These are phyloP conservation scores for Leccinum variicolor DNA, from an alignment of 768 basidiomycete genomes.

Conservation along the genomic window DNA sequence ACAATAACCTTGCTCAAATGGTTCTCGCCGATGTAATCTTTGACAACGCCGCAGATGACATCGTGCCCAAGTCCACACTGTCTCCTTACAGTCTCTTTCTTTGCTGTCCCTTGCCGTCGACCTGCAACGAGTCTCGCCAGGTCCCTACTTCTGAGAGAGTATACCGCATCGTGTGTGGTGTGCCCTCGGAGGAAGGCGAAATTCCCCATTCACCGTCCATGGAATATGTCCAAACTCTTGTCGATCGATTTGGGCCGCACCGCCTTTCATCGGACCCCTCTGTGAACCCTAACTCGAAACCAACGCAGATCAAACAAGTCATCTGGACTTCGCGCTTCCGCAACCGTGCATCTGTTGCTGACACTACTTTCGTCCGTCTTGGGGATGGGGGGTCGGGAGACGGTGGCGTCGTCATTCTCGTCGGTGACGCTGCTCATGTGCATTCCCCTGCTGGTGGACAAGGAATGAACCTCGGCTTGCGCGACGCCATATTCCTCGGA, in stretches of 20 bases:
- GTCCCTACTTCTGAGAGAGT: no score
- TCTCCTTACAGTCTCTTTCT: no score
- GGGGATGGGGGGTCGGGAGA: slow-evolving; percentile 3
- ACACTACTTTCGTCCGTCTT: slow-evolving; percentile 34
- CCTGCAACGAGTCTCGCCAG: no score
- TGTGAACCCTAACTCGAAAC: slow-evolving; percentile 27
- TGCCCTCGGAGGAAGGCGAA: slow-evolving; percentile 28
- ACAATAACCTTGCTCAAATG: no score
- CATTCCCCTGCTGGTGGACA: slow-evolving; percentile 55
- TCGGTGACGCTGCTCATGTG: slow-evolving; percentile 50
- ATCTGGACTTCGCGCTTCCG: slow-evolving; percentile 47
- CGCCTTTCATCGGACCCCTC: slow-evolving; percentile 34
- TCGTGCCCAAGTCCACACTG: no score
- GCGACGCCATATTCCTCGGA: no score
- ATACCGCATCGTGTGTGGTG: no score
- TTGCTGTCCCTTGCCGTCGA: no score
- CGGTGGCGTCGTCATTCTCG: slow-evolving; percentile 25
- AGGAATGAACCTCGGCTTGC: slow-evolving; percentile 55
- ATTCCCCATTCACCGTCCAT: slow-evolving; percentile 36
- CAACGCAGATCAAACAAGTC: slow-evolving; percentile 33
- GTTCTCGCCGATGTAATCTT: no score
- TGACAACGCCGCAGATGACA: no score
- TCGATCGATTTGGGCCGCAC: slow-evolving; percentile 39
- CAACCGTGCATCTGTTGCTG: slow-evolving; percentile 42
- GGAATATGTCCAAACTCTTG: slow-evolving; percentile 41